Base-by-base conservation (phyloP, 2,329 filamentous ascomycete genomes). In the Echinosphaeria canescens region DNA sequence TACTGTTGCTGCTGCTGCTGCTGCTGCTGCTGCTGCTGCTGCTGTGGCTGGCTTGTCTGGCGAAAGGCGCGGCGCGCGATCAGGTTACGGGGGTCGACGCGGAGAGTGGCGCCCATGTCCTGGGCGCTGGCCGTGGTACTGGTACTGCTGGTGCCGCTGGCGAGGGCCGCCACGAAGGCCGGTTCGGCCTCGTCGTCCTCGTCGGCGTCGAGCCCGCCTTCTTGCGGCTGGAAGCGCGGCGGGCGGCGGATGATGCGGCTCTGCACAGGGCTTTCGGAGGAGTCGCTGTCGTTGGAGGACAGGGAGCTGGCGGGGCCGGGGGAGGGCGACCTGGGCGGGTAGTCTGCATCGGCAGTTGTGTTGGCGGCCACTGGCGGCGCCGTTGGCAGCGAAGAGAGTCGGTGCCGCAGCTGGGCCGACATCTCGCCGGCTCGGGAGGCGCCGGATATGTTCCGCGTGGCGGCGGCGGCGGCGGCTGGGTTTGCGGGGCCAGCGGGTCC, bases 191-290 rank as follows among this genome's bases (percentile, higher is more conserved):
- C 62, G 2, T 56, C 59, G 5, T 65, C 66, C 3, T 64, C 60
- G n/a, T 65, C 62, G 13, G 49, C 57, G 10, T 47, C 48, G 16
- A 51, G 24, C 38, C 39, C 33, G 16, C 32, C 37, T 15, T 34
- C 31, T 14, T 31, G 40, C 34, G 30, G 31, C 26, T 55, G 50
- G 30, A 58, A 65, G 13, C 60, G 53, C 9, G 64, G 63, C 3
- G 64, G 64, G 3, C 64, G 58, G 13, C 61, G 59, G 37, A 69
- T 67, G 33, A 69, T 67, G 29, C 63, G 54, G 10, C 62, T 69
- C 38, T 68, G 58, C 4, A 57, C 62, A 1, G 60, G 59, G 33
- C 53, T 55, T 1, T 34, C 31, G 6, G 35, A 29, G 11, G 59
- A 65, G 15, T 52, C 43, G n/a, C n/a, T n/a, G n/a, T n/a, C n/a